Evolutionary conservation across 2,329 filamentous ascomycete species (phyloP), one percentile per base, ranked within the genome.

Genomic region (Fragosphaeria purpurea): DNA sequence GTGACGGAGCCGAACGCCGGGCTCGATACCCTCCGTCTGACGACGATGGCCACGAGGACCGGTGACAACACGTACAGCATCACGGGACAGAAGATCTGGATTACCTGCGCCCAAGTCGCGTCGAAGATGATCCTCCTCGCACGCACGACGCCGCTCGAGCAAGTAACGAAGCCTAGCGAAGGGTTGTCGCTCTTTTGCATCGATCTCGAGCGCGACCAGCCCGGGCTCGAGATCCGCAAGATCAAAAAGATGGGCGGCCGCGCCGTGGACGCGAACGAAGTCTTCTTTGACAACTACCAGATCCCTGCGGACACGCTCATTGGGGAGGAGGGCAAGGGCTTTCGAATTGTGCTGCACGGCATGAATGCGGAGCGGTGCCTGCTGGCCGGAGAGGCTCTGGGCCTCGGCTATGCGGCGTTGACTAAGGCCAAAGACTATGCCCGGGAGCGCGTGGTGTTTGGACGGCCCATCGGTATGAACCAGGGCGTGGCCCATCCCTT

Each of bases 221-320:
- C 83, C 0, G 75, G 75, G 0, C 69, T 91, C 1, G 77, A 84
- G 8, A 70, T 93, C 61, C 79, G 79, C 42, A 79, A 70, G 60
- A 94, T 94, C 58, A 82, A 79, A 65, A 94, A 94, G 64, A 93
- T 94, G 86, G 88, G 88, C 7, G 85, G 86, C 0, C 72, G 86
- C 10, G 86, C 86, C 0, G 80, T 94, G 1, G 87, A 93, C 59
- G 86, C 87, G 1, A 94, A 94, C 57, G 86, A 93, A 61, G 83
- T 94, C 1, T 94, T 94, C 65, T 93, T 94, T 62, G 86, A 93
- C 63, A 78, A 83, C 57, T 94, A 90, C 63, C 63, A 66, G 4
- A 78, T 93, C 11, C 42, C 42, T 4, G 78, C 83, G 0, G 71
- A 79, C 41, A 72, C 79, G 0, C 68, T 91, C 0, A 79, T 94